Base-by-base conservation (phyloP, 345 rosid genomes). In the Eucalyptus erythrocorys region DNA sequence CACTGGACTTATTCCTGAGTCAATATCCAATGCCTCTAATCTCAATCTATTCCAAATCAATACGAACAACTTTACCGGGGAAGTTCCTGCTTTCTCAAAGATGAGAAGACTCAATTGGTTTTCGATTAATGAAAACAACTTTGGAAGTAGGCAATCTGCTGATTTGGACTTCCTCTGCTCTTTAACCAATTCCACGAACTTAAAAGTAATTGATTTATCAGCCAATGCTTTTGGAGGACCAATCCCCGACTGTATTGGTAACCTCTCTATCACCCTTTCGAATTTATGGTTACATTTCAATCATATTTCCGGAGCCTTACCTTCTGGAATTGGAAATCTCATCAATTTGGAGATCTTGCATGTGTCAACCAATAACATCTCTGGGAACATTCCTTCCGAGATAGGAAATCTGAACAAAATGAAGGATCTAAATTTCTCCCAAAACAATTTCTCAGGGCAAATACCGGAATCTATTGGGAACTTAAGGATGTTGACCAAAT, bases 1-100 rank as follows among this genome's bases (percentile, higher is more conserved):
- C 37, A 61, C 17, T 0, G 71, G 71, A 61, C 3, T 37, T 19
- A 61, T 61, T 3, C 71, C 71, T 1, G 2, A 30, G 34, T 61
- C 71, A 30, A 30, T 61, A 13, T 13, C 32, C 34, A 61, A 61
- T 4, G 71, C 8, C 17, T 13, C 71, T 6, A 7, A 64, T 30
- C 37, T n/a, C 19, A 3, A 5, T 64, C 4, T 0, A 2, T 0
- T 64, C 17, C 0, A 6, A 1, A n/a, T 64, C 4, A 1, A 0
- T 1, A 2, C 0, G 5, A 64, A 64, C 19, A 64, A 64, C 17
- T 64, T 64, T 1, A n/a, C 4, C 0, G 37, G 19, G 2, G n/a
- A 64, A 12, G 19, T 64, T 64, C 19, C 71, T 64, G 30, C 71
- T n/a, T 64, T 30, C 30, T 5, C 10, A 27, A n/a, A 64, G 71